Evolutionary conservation across 2,329 filamentous ascomycete genomes (phyloP).

Genomic region (Cadophora malorum): DNA sequence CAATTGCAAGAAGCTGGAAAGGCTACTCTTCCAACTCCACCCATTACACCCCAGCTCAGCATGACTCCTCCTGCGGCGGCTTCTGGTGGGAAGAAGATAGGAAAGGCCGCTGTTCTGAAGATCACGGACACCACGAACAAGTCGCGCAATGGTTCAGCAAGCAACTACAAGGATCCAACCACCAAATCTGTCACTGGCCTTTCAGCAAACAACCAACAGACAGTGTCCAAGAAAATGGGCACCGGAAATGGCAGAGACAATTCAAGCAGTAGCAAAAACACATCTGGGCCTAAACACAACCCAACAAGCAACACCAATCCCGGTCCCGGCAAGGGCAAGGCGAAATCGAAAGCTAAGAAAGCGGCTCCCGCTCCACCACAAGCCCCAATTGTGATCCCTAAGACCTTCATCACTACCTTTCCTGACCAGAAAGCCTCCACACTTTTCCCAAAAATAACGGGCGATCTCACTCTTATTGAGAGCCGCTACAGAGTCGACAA

Average conservation of each 20-base stretch:
- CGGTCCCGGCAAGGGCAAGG: not conserved
- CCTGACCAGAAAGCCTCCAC: constrained; percentile 15
- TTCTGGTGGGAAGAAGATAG: not conserved
- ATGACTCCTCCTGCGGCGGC: not conserved
- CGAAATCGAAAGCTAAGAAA: not conserved
- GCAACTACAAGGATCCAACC: not conserved
- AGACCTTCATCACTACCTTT: not conserved
- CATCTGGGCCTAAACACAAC: not conserved
- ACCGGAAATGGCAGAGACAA: not conserved
- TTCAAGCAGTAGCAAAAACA: not conserved
- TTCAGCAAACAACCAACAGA: not conserved
- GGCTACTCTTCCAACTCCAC: not conserved
- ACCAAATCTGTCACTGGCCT: not conserved
- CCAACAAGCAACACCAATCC: not conserved
- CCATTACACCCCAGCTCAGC: not conserved
- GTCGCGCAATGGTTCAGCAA: not conserved
- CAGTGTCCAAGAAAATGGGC: no score
- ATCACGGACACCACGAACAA: not conserved
- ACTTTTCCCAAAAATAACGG: constrained; percentile 37
- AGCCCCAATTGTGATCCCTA: not conserved
- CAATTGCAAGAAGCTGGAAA: not conserved
- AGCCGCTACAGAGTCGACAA: constrained; percentile 20
- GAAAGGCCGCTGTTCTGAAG: not conserved
- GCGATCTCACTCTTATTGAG: constrained; percentile 19
- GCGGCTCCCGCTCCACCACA: not conserved